Conservation (phyloP, 2,329 filamentous ascomycete genomes). For the Claviceps humidiphila region DNA sequence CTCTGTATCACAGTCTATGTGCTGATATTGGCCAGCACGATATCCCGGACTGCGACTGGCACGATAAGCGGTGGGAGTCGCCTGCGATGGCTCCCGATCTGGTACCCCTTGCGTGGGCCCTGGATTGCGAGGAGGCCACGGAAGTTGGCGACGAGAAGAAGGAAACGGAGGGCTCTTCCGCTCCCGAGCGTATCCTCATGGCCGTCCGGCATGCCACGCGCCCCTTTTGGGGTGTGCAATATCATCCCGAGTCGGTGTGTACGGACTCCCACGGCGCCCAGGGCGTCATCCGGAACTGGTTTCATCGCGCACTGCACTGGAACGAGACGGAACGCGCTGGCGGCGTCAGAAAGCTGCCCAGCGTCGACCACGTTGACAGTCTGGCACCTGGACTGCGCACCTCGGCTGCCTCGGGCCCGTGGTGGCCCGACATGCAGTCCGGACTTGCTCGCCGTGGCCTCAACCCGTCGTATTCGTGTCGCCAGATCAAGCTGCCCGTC, state of each 20-base stretch:
- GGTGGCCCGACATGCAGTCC: conserved; percentile 13
- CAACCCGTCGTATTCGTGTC: conserved; percentile 24
- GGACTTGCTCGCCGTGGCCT: conserved; percentile 17
- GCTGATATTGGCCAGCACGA: conserved; percentile 39
- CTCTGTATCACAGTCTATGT: conserved; percentile 60
- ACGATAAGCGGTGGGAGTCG: conserved; percentile 25
- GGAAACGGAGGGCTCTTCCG: not conserved
- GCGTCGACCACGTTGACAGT: conserved; percentile 9
- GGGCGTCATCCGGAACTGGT: conserved; percentile 62
- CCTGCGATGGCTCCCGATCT: conserved; percentile 25
- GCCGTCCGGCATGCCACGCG: conserved; percentile 51
- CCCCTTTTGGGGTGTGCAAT: conserved; percentile 81
- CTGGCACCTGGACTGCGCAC: conserved; percentile 7
- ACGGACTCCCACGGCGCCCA: conserved; percentile 54
- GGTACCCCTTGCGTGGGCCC: conserved; percentile 50
- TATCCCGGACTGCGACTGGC: conserved; percentile 23
- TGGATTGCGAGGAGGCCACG: conserved; percentile 18
- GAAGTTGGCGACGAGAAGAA: conserved; percentile 17
- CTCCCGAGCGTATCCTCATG: conserved; percentile 54
- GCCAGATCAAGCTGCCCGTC: conserved; percentile 28
- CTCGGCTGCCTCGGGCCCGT: conserved; percentile 6
- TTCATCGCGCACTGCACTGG: conserved; percentile 49
- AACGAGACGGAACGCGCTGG: conserved; percentile 25
- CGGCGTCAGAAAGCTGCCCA: conserved; percentile 1
- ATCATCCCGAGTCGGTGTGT: conserved; percentile 81